Evolutionary conservation across 2,329 filamentous ascomycete genomes (phyloP).

Genomic region (Paecilomyces sp.): DNA sequence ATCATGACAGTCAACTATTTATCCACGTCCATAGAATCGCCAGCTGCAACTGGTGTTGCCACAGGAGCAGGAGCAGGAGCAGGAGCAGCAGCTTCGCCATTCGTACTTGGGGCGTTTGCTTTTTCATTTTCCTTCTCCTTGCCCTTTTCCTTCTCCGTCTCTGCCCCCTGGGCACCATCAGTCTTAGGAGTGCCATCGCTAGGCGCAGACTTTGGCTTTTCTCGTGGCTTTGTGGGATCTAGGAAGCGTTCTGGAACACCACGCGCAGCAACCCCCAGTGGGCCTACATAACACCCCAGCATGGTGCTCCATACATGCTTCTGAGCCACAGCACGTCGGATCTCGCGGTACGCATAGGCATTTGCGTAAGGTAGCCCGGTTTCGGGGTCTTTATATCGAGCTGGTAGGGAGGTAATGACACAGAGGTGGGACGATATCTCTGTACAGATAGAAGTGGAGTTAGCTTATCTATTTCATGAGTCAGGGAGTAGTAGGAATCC

Average conservation of each 20-base stretch:
- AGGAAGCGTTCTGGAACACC: constrained; percentile 76
- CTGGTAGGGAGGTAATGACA: constrained; percentile 73
- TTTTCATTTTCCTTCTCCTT: constrained; percentile 4
- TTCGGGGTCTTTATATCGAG: constrained; percentile 75
- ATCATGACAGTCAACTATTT: neutral
- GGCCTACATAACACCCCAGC: constrained; percentile 77
- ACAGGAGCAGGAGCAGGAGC: neutral
- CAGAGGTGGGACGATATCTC: constrained; percentile 53
- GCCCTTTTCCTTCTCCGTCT: constrained; percentile 6
- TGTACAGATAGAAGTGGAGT: constrained; percentile 10
- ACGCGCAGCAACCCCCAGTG: constrained; percentile 49
- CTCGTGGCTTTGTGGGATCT: constrained; percentile 17
- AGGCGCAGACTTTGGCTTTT: neutral
- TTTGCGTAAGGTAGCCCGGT: constrained; percentile 80
- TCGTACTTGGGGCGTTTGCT: neutral
- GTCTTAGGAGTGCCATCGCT: neutral
- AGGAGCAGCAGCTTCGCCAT: neutral
- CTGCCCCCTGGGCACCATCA: constrained; percentile 1
- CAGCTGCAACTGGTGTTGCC: constrained; percentile 3
- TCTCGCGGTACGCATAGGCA: constrained; percentile 66
- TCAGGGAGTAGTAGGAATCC: constrained; percentile 11
- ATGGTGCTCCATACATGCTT: constrained; percentile 77
- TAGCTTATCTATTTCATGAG: constrained; percentile 3
- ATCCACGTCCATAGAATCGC: constrained; percentile 5
- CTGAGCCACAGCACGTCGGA: constrained; percentile 65